These are phyloP conservation scores for Daedaleopsis sinensis DNA, from an alignment of 768 basidiomycete genomes.

Conservation along the genomic window DNA sequence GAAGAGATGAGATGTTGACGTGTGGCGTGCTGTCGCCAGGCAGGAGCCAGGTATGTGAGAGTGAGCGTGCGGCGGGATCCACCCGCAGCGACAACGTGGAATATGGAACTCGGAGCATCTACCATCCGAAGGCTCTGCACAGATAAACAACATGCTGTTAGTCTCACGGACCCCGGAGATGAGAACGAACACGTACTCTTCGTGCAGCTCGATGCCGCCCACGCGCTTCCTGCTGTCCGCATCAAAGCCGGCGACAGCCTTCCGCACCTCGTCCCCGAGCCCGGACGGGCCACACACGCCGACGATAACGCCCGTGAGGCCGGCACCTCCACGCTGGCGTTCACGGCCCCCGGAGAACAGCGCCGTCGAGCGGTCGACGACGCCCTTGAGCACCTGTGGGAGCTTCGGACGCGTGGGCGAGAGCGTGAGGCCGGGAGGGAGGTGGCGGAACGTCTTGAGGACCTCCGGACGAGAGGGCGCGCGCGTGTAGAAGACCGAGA, in stretches of 20 bases:
- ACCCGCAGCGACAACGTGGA: not conserved
- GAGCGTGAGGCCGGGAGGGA: slow-evolving; percentile 35
- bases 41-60: not conserved
- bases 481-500: slow-evolving; percentile 50
- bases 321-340: slow-evolving; percentile 10
- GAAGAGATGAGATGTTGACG: not conserved
- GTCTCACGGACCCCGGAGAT: not conserved
- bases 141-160: not conserved
- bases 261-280: slow-evolving; percentile 41
- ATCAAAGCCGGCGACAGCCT: slow-evolving; percentile 39
- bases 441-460: slow-evolving; percentile 21
- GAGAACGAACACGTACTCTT: slow-evolving; percentile 37
- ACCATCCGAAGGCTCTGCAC: slow-evolving; percentile 24
- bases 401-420: slow-evolving; percentile 34
- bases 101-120: not conserved
- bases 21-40: not conserved
- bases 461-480: slow-evolving; percentile 29
- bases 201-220: slow-evolving; percentile 45
- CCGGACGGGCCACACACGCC: slow-evolving; percentile 46
- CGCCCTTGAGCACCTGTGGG: slow-evolving; percentile 23
- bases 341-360: slow-evolving; percentile 21
- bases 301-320: slow-evolving; percentile 39
- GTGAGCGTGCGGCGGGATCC: slow-evolving; percentile 25
- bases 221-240: slow-evolving; percentile 35
- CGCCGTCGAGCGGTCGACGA: slow-evolving; percentile 28